Conservation (phyloP, 1,139 yeast species). For the Debaryomyces fabryi region DNA sequence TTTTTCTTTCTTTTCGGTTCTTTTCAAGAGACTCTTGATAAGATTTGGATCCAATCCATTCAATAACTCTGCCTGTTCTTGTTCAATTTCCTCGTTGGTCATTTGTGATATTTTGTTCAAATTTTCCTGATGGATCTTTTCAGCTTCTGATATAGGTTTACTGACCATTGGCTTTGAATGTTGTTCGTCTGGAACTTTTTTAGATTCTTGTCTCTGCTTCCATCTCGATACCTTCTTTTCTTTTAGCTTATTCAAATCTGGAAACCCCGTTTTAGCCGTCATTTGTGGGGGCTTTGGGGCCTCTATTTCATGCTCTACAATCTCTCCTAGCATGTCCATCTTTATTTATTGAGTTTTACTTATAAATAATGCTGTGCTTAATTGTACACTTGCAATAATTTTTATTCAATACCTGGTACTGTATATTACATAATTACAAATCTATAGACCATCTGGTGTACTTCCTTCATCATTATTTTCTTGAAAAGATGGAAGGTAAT, state of each 20-base stretch:
- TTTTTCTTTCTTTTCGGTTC: conserved; percentile 35
- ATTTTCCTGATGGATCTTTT: conserved; percentile 78
- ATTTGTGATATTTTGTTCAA: conserved; percentile 60
- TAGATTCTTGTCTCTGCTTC: conserved; percentile 17
- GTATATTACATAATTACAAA: conserved; percentile 3
- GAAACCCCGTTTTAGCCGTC: conserved; percentile 42
- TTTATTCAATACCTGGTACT: neutral
- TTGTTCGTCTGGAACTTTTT: conserved; percentile 1
- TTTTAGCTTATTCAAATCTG: conserved; percentile 33
- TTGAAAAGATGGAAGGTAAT: conserved; percentile 15
- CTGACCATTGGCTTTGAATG: neutral
- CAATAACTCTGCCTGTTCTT: conserved; percentile 69
- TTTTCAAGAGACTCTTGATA: conserved; percentile 54
- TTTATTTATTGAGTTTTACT: neutral
- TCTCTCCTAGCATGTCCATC: conserved; percentile 78
- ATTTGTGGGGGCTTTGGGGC: conserved; percentile 38
- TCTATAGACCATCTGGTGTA: neutral
- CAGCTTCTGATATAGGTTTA: conserved; percentile 53
- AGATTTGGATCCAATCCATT: conserved; percentile 70
- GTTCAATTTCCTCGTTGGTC: conserved; percentile 66
- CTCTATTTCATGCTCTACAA: conserved; percentile 63
- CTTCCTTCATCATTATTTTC: neutral
- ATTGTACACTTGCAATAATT: neutral
- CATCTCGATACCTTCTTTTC: conserved; percentile 29
- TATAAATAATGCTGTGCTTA: neutral